phyloP scores from a whole-genome alignment of 2,329 filamentous ascomycete species.

The Penicillium psychrosexuale region DNA sequence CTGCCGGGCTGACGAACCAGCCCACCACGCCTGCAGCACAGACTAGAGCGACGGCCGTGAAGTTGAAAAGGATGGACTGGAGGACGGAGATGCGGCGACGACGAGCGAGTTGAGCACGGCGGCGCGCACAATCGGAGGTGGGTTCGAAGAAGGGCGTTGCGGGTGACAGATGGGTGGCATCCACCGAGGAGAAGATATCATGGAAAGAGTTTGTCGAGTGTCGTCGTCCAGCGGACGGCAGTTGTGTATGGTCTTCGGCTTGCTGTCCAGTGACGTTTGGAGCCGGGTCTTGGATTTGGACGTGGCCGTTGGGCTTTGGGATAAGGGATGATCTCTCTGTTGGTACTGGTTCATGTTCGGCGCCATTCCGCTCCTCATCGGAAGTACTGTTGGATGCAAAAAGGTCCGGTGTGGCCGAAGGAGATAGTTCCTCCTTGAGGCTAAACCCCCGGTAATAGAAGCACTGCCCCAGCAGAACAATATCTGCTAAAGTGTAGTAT shows the following conservation, averaged over 20 bases:
- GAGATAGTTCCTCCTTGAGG: conserved; percentile 31
- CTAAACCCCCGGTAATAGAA: conserved; percentile 91
- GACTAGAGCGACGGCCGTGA: conserved; percentile 72
- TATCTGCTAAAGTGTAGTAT: conserved; percentile 88
- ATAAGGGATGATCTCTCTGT: conserved; percentile 34
- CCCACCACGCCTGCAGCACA: conserved; percentile 78
- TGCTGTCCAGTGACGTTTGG: not conserved
- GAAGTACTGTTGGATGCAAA: conserved; percentile 10
- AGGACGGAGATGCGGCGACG: conserved; percentile 37
- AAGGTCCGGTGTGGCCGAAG: conserved; percentile 15
- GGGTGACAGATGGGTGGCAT: conserved; percentile 70
- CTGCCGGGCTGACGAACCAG: conserved; percentile 69
- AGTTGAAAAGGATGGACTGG: conserved; percentile 65
- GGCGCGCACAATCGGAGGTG: conserved; percentile 26
- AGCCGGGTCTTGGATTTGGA: conserved; percentile 9
- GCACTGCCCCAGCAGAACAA: conserved; percentile 82
- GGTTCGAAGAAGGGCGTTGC: conserved; percentile 72
- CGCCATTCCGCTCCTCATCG: conserved; percentile 17
- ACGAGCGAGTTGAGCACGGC: conserved; percentile 13
- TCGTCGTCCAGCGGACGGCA: conserved; percentile 17
- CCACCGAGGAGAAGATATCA: conserved; percentile 55
- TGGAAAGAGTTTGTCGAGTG: conserved; percentile 38
- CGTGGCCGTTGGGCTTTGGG: conserved; percentile 19
- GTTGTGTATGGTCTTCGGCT: conserved; percentile 5
- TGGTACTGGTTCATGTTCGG: conserved; percentile 17